Percentiles rank a stretch among this genome's conserved stretches.
phyloP scores from a whole-genome alignment of 164 flowering plant species.

The Malania oleifera region DNA sequence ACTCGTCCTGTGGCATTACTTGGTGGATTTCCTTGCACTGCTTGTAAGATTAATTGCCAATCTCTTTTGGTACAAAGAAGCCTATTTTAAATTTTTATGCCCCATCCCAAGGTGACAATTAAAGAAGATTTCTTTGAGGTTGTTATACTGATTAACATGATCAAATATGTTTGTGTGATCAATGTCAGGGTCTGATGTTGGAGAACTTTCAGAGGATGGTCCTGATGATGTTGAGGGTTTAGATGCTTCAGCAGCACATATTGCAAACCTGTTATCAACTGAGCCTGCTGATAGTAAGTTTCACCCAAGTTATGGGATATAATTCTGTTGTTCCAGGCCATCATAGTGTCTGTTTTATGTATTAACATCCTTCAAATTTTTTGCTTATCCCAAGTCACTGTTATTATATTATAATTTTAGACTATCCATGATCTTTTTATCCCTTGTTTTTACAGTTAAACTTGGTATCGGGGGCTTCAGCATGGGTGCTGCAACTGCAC shows the following conservation, averaged over 20 bases:
- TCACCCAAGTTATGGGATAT: not conserved
- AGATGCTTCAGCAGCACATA: constrained; percentile 94
- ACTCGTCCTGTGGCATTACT: constrained; percentile 62
- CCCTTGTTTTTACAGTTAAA: constrained; percentile 50
- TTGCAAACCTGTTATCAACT: constrained; percentile 85
- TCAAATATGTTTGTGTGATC: constrained; percentile 11
- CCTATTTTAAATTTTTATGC: not conserved
- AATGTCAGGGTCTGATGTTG: constrained; percentile 81
- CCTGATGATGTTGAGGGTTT: constrained; percentile 88
- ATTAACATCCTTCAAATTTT: not conserved
- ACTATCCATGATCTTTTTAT: not conserved
- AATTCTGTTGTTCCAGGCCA: not conserved
- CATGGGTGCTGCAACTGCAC: constrained; percentile 93
- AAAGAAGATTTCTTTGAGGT: not conserved
- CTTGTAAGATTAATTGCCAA: constrained; percentile 38
- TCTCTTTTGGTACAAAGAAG: not conserved
- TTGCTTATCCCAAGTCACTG: not conserved
- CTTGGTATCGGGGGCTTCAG: constrained; percentile 97
- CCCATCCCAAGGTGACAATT: not conserved
- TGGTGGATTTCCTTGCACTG: constrained; percentile 71
- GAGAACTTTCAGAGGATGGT: constrained; percentile 84
- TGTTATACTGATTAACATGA: constrained; percentile 1
- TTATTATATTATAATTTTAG: not conserved
- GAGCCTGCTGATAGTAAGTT: constrained; percentile 86
- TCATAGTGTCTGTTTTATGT: not conserved